These are phyloP conservation scores for Globisporangium barbulae DNA, from an alignment of 352 stramenopile genomes.

Conservation along the genomic window DNA sequence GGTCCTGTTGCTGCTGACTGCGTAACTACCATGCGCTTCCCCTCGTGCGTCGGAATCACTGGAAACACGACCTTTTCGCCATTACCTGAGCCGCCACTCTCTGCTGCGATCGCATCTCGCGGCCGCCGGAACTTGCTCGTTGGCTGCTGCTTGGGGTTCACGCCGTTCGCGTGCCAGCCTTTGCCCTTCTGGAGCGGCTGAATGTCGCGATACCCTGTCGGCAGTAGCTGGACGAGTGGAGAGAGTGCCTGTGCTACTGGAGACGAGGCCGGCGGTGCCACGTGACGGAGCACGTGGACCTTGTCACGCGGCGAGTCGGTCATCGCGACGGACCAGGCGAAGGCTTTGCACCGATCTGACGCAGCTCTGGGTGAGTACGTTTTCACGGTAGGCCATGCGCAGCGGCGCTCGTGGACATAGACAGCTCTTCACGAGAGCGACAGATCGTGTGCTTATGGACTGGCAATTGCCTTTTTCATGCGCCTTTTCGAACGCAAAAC, in stretches of 20 bases:
- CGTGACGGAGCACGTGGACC: slow-evolving; percentile 17
- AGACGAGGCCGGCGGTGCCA: not conserved
- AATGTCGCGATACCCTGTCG: slow-evolving; percentile 66
- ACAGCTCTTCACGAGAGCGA: not conserved
- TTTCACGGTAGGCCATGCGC: no score
- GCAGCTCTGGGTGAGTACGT: no score
- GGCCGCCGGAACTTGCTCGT: slow-evolving; percentile 20
- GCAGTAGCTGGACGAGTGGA: slow-evolving; percentile 54
- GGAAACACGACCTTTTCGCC: slow-evolving; percentile 50
- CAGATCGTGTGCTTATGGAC: not conserved
- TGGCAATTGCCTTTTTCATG: not conserved
- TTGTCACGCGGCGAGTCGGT: slow-evolving; percentile 21
- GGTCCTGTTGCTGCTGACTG: not conserved
- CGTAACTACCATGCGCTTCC: not conserved
- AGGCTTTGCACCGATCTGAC: no score
- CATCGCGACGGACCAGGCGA: not conserved
- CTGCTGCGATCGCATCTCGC: slow-evolving; percentile 18
- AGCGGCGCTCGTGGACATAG: no score
- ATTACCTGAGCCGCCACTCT: not conserved
- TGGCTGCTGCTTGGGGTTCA: slow-evolving; percentile 10
- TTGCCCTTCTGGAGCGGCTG: slow-evolving; percentile 63
- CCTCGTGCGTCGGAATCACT: slow-evolving; percentile 18
- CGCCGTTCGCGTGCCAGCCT: slow-evolving; percentile 64
- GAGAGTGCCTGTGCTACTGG: slow-evolving; percentile 27
- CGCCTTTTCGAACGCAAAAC: slow-evolving; percentile 1